A percentile compares a stretch with the other conserved stretches of the same genome.
Conservation (phyloP, 192 early-diverging fungal genomes). For the Coemansia sp. region DNA sequence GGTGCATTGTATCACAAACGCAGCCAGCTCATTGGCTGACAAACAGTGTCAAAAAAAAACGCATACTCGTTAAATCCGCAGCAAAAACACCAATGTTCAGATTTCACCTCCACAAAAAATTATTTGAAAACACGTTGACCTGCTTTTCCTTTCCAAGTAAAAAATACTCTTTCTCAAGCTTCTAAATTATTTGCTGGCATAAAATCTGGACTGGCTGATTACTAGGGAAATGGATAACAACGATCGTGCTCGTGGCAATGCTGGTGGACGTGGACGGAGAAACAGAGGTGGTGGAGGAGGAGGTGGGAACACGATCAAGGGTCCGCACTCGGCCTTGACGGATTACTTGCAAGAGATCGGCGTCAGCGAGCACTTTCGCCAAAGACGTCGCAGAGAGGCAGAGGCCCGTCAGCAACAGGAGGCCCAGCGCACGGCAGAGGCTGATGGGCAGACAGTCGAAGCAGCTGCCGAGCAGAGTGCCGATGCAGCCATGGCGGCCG, state of each 20-base stretch:
- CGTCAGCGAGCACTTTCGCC: constrained; percentile 43
- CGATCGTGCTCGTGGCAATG: constrained; percentile 29
- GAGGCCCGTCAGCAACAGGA: constrained; percentile 14
- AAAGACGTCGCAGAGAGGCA: constrained; percentile 28
- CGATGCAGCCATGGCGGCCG: constrained; percentile 33
- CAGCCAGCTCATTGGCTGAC: too few relatives aligned
- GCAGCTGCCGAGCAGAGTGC: constrained; percentile 11
- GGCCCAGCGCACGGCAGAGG: neutral
- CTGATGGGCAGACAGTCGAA: neutral
- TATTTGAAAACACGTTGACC: too few relatives aligned
- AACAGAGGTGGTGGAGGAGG: neutral
- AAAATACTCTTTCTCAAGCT: too few relatives aligned
- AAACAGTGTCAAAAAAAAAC: too few relatives aligned
- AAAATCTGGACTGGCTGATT: too few relatives aligned
- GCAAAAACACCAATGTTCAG: too few relatives aligned
- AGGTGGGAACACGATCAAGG: constrained; percentile 23
- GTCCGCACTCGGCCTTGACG: constrained; percentile 48
- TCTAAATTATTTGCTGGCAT: too few relatives aligned
- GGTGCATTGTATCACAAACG: too few relatives aligned
- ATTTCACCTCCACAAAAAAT: too few relatives aligned
- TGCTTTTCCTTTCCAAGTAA: too few relatives aligned
- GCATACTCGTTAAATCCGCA: too few relatives aligned
- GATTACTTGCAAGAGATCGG: constrained; percentile 50
- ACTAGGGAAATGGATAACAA: constrained; percentile 34
- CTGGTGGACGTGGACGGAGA: constrained; percentile 4